Conservation (phyloP, 257 asterid species). For the Solanum medicagineum region DNA sequence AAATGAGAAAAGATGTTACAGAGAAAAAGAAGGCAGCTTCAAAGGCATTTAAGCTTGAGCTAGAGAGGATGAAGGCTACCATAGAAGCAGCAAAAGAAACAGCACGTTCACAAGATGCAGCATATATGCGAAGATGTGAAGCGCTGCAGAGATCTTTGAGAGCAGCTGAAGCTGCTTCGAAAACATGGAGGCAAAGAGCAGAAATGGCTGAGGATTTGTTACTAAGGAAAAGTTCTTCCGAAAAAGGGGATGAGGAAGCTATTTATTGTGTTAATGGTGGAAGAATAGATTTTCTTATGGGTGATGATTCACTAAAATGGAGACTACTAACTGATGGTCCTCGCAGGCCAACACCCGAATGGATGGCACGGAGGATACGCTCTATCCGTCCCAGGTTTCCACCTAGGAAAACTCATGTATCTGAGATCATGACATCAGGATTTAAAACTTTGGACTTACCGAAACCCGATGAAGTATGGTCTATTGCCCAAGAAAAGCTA, state of each 20-base stretch:
- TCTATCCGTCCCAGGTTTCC: slow-evolving; percentile 30
- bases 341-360: slow-evolving; percentile 28
- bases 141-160: slow-evolving; percentile 25
- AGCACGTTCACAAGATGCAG: slow-evolving; percentile 17
- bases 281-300: slow-evolving; percentile 21
- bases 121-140: slow-evolving; percentile 23
- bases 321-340: slow-evolving; percentile 30
- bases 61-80: slow-evolving; percentile 22
- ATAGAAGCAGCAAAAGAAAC: slow-evolving; percentile 27
- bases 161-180: slow-evolving; percentile 28
- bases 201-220: slow-evolving; percentile 18
- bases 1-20: slow-evolving; percentile 20
- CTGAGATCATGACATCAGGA: slow-evolving; percentile 15
- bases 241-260: slow-evolving; percentile 10
- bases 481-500: slow-evolving; percentile 23
- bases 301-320: slow-evolving; percentile 27
- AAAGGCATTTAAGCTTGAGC: slow-evolving; percentile 22
- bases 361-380: slow-evolving; percentile 26
- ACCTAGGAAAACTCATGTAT: slow-evolving; percentile 19
- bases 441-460: slow-evolving; percentile 23
- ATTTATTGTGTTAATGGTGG: slow-evolving; percentile 25
- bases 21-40: slow-evolving; percentile 24
- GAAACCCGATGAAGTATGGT: slow-evolving; percentile 28
- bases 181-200: slow-evolving; percentile 24
- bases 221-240: slow-evolving; percentile 2